Conservation (phyloP, 768 basidiomycete genomes). For the Rhizopogon roseolus region DNA sequence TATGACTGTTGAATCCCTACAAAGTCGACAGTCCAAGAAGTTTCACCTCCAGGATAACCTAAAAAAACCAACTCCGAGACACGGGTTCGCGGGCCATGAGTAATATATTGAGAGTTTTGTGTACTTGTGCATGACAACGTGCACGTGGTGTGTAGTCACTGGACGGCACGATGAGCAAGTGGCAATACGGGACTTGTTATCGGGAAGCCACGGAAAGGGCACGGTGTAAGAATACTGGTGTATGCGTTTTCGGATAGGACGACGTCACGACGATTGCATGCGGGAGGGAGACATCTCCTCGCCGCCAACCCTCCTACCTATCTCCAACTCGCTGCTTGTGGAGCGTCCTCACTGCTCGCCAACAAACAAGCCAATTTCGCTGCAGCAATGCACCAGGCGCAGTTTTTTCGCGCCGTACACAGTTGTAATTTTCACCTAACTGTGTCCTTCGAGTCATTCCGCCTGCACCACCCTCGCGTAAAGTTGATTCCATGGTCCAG, state of each 20-base stretch:
- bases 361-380: background rate
- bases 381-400: too few relatives aligned
- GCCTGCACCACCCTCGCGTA: too few relatives aligned
- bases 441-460: too few relatives aligned
- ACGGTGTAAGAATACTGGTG: background rate
- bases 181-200: background rate
- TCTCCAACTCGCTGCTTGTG: background rate
- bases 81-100: background rate
- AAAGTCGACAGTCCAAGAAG: background rate
- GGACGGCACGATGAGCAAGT: background rate
- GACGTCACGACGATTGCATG: too few relatives aligned
- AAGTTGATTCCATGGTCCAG: too few relatives aligned
- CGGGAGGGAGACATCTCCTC: background rate
- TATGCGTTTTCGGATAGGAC: background rate
- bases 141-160: background rate
- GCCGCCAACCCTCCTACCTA: background rate
- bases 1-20: background rate
- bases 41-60: background rate
- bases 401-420: too few relatives aligned
- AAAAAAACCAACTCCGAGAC: background rate
- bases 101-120: background rate
- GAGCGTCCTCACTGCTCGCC: background rate
- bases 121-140: background rate
- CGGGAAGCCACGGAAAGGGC: background rate
- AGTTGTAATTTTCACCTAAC: too few relatives aligned